phyloP scores from a whole-genome alignment of 164 flowering plant species.

The Vitis labrusca region DNA sequence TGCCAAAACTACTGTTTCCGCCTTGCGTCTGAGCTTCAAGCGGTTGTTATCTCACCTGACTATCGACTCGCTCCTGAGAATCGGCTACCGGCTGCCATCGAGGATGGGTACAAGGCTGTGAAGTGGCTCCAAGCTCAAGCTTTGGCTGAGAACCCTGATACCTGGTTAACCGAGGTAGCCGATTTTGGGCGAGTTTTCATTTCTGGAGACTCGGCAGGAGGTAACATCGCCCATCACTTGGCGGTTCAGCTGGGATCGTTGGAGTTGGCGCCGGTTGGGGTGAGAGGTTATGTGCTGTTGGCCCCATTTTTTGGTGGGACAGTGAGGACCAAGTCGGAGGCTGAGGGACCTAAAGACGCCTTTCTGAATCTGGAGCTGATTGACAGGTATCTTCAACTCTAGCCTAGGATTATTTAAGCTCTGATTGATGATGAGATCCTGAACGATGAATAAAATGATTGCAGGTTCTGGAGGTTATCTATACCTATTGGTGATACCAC shows the following conservation, averaged over 20 bases:
- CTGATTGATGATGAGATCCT: no score
- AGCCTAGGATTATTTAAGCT: no score
- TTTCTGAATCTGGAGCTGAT: constrained; percentile 60
- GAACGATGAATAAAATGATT: neutral
- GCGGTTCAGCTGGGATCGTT: constrained; percentile 52
- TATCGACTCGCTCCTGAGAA: constrained; percentile 79
- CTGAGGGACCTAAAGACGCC: constrained; percentile 63
- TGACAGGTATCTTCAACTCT: constrained; percentile 39
- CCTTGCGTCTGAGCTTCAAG: constrained; percentile 55
- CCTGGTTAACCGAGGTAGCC: constrained; percentile 53
- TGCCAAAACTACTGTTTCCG: constrained; percentile 67
- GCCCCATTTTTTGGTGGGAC: constrained; percentile 81
- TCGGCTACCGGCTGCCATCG: constrained; percentile 73
- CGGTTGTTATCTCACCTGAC: constrained; percentile 64
- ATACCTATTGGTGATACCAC: constrained; percentile 57
- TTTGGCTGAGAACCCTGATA: constrained; percentile 33
- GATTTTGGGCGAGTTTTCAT: constrained; percentile 62
- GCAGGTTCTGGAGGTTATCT: constrained; percentile 75
- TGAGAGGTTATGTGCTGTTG: constrained; percentile 60
- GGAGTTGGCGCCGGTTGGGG: constrained; percentile 52
- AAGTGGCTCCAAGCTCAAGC: constrained; percentile 72
- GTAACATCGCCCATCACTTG: constrained; percentile 65
- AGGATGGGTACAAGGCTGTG: constrained; percentile 55
- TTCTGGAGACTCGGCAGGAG: constrained; percentile 85
- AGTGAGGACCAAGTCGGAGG: constrained; percentile 46